A percentile compares a stretch with the other conserved stretches of the same genome.
Conservation (phyloP, 106 monocot genomes). For the Acanthochlamys bracteata region DNA sequence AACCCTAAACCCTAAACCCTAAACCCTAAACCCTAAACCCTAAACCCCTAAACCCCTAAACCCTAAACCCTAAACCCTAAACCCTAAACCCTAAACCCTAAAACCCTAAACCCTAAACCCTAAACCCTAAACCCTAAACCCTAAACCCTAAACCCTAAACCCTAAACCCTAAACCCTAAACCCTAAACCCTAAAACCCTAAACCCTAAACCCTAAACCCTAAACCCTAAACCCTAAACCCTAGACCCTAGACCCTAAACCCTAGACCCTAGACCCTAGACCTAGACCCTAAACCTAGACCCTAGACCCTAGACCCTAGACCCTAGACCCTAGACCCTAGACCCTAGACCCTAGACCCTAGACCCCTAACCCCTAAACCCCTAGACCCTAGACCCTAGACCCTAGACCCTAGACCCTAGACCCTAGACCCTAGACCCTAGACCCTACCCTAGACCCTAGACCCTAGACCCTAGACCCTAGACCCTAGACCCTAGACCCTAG, state of each 20-base stretch:
- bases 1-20: conserved; percentile 9
- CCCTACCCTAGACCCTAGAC: neutral
- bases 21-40: conserved; percentile 2
- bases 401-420: conserved; percentile 5
- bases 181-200: conserved; percentile 1
- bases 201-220: conserved; percentile 1
- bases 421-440: conserved; percentile 1
- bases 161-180: conserved; percentile 16
- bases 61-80: conserved; percentile 30
- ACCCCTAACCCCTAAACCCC: conserved; percentile 4
- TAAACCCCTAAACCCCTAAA: conserved; percentile 13
- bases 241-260: neutral
- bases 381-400: conserved; percentile 5
- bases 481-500: conserved; percentile 5
- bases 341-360: conserved; percentile 5
- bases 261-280: neutral
- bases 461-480: conserved; percentile 5
- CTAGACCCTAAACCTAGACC: neutral
- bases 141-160: conserved; percentile 29
- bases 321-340: conserved; percentile 5
- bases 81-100: conserved; percentile 16
- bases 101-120: conserved; percentile 5
- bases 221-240: conserved; percentile 1
- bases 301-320: conserved; percentile 2
- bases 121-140: conserved; percentile 26